Evolutionary conservation across 2,329 filamentous ascomycete species (phyloP).

Genomic region (Mollisiaceae sp.): DNA sequence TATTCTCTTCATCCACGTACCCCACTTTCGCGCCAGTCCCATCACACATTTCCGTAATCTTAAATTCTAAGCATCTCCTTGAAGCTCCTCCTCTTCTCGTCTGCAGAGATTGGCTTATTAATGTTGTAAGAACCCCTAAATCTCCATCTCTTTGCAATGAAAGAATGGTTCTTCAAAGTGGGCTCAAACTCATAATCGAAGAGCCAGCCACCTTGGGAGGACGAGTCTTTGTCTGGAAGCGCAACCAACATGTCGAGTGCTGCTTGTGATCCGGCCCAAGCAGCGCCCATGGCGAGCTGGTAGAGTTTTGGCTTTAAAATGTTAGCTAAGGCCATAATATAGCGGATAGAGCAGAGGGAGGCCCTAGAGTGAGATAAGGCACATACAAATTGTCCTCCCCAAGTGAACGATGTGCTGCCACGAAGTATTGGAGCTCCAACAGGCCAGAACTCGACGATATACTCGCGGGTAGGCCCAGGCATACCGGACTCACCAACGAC

Average conservation of each 20-base stretch:
- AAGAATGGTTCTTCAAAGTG: background rate
- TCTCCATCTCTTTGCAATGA: slow-evolving; percentile 6
- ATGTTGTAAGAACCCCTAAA: background rate
- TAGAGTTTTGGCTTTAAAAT: background rate
- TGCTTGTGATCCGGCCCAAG: background rate
- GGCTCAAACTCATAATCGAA: slow-evolving; percentile 8
- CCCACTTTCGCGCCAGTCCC: background rate
- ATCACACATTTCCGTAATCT: background rate
- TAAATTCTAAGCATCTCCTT: background rate
- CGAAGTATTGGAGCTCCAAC: background rate
- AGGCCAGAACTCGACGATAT: slow-evolving; percentile 3
- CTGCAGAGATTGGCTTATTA: background rate
- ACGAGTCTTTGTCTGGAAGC: slow-evolving; percentile 2
- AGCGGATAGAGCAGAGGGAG: background rate
- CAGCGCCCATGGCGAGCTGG: background rate
- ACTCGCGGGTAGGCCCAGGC: background rate
- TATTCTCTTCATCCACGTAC: background rate
- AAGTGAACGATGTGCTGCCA: background rate
- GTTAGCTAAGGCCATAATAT: background rate
- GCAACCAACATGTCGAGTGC: slow-evolving; percentile 1
- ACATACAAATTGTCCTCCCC: slow-evolving; percentile 5
- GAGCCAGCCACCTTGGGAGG: slow-evolving; percentile 8
- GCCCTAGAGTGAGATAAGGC: background rate
- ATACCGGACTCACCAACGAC: background rate
- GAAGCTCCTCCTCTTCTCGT: background rate